phyloP scores from a whole-genome alignment of 2,329 filamentous ascomycete species.

The Dothiorella sarmentorum region DNA sequence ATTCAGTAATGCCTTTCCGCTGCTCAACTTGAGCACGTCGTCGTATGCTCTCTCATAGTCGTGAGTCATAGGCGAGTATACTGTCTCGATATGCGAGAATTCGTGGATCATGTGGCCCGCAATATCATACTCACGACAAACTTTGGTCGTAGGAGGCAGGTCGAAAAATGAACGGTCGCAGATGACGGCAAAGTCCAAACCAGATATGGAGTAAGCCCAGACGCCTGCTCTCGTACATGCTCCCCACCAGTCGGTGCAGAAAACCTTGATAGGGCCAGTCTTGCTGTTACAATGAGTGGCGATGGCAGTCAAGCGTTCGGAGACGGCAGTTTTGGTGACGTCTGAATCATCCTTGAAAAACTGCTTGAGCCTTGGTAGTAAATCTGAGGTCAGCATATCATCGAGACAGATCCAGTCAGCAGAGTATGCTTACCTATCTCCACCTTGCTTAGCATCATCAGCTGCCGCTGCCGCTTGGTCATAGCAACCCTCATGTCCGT shows the following conservation, averaged over 20 bases:
- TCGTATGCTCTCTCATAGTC: constrained; percentile 51
- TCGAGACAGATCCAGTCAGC: not conserved
- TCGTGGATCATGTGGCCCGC: constrained; percentile 64
- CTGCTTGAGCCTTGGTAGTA: constrained; percentile 49
- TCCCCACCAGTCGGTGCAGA: too few relatives aligned
- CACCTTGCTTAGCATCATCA: constrained; percentile 43
- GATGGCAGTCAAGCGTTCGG: not conserved
- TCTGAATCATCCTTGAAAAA: constrained; percentile 56
- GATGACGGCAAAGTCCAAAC: too few relatives aligned
- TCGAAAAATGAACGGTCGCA: too few relatives aligned
- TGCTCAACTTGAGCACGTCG: constrained; percentile 44
- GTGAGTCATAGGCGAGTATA: constrained; percentile 52
- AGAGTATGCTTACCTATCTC: too few relatives aligned
- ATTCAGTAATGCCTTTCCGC: constrained; percentile 55
- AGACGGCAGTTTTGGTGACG: not conserved
- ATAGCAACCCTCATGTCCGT: constrained; percentile 44
- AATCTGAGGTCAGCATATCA: not conserved
- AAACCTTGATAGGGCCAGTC: not conserved
- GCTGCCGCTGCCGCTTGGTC: constrained; percentile 53
- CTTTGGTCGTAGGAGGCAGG: constrained; percentile 47
- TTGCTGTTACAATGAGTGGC: not conserved
- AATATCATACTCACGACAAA: constrained; percentile 63
- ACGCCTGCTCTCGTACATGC: too few relatives aligned
- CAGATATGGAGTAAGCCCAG: too few relatives aligned
- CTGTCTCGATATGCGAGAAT: constrained; percentile 58